These are phyloP conservation scores for Sonneratia alba DNA, from an alignment of 345 rosid genomes.

Conservation along the genomic window DNA sequence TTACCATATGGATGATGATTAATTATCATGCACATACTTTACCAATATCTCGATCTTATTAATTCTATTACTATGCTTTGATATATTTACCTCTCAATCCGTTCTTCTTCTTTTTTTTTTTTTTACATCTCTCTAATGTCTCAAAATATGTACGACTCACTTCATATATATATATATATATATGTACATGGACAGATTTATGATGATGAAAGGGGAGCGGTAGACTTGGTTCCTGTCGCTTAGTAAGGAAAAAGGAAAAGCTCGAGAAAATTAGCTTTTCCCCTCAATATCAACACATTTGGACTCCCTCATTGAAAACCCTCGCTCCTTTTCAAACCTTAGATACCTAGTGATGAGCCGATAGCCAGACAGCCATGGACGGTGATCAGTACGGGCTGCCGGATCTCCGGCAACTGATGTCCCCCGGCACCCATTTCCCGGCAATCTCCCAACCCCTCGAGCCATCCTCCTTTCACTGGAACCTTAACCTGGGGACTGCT, in stretches of 20 bases:
- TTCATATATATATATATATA: too few relatives aligned
- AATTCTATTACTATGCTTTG: too few relatives aligned
- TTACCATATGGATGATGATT: too few relatives aligned
- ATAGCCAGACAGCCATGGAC: background rate
- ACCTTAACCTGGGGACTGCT: background rate
- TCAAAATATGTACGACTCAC: too few relatives aligned
- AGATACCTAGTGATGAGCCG: too few relatives aligned
- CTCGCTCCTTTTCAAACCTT: background rate
- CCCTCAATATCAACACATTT: background rate
- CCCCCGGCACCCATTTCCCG: conserved; percentile 25
- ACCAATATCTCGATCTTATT: too few relatives aligned
- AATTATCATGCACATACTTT: too few relatives aligned
- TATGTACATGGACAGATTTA: conserved; percentile 6
- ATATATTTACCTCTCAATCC: too few relatives aligned
- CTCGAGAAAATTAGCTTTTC: conserved; percentile 1
- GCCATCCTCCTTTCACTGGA: background rate
- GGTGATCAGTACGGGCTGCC: conserved; percentile 37
- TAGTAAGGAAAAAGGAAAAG: background rate
- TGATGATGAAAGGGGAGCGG: conserved; percentile 34
- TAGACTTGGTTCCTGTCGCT: conserved; percentile 59
- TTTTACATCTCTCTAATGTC: too few relatives aligned
- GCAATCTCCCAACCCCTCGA: conserved; percentile 17
- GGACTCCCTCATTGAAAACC: conserved; percentile 4
- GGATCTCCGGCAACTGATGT: conserved; percentile 36
- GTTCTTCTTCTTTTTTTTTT: too few relatives aligned